Conservation (phyloP, 2,329 filamentous ascomycete species). For the Stagonosporopsis chrysanthemi region DNA sequence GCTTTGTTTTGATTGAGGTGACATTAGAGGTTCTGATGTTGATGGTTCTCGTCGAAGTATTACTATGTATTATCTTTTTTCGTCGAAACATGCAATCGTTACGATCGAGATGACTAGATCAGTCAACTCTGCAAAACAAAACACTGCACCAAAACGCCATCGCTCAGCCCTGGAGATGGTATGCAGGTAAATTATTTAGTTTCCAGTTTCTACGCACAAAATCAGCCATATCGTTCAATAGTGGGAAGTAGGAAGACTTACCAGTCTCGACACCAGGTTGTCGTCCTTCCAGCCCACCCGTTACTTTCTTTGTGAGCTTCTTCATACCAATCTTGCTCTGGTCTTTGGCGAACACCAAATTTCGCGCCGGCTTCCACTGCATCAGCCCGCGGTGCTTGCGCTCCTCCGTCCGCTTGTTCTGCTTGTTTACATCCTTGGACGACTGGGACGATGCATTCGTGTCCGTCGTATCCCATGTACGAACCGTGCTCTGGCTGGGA, state of each 20-base stretch:
- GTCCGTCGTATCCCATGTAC: constrained; percentile 36
- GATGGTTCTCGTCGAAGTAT: neutral
- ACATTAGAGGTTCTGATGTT: neutral
- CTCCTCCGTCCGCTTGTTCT: constrained; percentile 75
- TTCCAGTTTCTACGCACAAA: constrained; percentile 33
- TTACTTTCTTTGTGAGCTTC: constrained; percentile 78
- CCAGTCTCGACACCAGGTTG: constrained; percentile 86
- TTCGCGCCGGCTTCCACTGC: constrained; percentile 93
- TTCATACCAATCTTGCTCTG: constrained; percentile 80
- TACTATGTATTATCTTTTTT: constrained; percentile 1
- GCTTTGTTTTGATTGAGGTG: neutral
- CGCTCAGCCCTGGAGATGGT: constrained; percentile 2
- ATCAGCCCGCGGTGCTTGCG: constrained; percentile 88
- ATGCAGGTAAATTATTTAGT: constrained; percentile 9
- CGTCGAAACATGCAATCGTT: neutral
- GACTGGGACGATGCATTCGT: constrained; percentile 29
- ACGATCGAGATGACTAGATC: constrained; percentile 1
- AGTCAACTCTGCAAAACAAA: neutral
- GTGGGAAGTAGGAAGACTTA: constrained; percentile 30
- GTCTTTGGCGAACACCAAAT: constrained; percentile 85
- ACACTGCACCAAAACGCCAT: constrained; percentile 11
- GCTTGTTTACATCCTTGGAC: constrained; percentile 67
- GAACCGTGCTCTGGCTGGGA: constrained; percentile 35
- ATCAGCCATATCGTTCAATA: constrained; percentile 18
- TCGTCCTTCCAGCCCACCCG: constrained; percentile 74